phyloP scores from a whole-genome alignment of 495 filamentous ascomycete genomes.

The Podospora tetraspora region DNA sequence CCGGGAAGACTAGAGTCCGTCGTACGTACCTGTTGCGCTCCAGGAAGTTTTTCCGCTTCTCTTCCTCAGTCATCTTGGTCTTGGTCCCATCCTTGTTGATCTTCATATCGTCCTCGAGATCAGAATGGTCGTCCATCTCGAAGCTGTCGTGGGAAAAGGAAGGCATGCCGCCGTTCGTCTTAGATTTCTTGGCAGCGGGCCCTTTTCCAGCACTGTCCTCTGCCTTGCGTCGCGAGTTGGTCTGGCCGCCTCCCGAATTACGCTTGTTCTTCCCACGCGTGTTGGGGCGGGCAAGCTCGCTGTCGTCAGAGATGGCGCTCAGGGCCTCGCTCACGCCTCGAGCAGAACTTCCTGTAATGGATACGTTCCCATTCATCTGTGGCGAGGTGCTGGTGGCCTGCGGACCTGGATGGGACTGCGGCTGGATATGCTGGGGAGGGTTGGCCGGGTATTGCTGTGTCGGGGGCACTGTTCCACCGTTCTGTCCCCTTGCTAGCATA shows the following conservation, averaged over 20 bases:
- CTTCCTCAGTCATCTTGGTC: conserved; percentile 96
- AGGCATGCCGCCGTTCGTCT: conserved; percentile 50
- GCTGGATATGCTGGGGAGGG: conserved; percentile 44
- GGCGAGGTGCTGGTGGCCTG: conserved; percentile 47
- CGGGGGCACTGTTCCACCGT: conserved; percentile 52
- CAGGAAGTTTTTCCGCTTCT: conserved; percentile 96
- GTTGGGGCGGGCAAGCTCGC: conserved; percentile 57
- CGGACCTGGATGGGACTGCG: conserved; percentile 28
- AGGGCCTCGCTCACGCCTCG: conserved; percentile 63
- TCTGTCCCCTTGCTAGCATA: conserved; percentile 71
- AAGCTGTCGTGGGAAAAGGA: conserved; percentile 29
- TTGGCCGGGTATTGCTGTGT: conserved; percentile 46
- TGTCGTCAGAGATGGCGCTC: conserved; percentile 68
- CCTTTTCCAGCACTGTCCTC: conserved; percentile 66
- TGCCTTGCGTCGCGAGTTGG: conserved; percentile 66
- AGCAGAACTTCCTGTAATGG: conserved; percentile 37
- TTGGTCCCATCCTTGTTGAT: conserved; percentile 49
- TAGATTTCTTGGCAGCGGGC: conserved; percentile 64
- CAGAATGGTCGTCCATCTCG: conserved; percentile 18
- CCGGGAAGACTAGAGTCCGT: background rate
- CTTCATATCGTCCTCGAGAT: conserved; percentile 37
- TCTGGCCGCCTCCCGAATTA: conserved; percentile 26
- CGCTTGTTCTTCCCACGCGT: conserved; percentile 69
- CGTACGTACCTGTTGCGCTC: conserved; percentile 84
- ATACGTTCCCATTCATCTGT: conserved; percentile 44